Evolutionary conservation across 106 monocot genomes (phyloP).

Genomic region (Gastrodia elata): DNA sequence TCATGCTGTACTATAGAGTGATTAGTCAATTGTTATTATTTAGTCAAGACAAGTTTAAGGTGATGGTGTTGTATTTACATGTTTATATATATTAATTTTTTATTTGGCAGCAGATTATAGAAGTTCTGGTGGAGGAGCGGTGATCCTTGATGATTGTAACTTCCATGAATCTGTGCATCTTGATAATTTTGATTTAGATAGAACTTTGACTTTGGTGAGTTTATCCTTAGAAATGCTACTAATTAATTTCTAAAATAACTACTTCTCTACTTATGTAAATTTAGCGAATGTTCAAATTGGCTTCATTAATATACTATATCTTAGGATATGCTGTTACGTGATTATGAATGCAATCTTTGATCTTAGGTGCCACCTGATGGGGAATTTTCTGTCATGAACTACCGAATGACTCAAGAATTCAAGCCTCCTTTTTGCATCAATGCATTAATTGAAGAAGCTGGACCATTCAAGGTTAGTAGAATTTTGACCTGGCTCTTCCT

Average conservation of each 20-base stretch:
- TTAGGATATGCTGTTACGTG: neutral
- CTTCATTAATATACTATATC: neutral
- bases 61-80: neutral
- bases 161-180: slow-evolving; percentile 96
- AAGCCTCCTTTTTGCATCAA: slow-evolving; percentile 93
- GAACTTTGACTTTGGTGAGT: slow-evolving; percentile 76
- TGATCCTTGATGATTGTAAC: slow-evolving; percentile 95
- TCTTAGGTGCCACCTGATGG: slow-evolving; percentile 86
- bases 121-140: slow-evolving; percentile 77
- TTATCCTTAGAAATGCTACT: neutral
- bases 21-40: neutral
- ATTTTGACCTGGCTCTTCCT: neutral
- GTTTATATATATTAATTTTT: neutral
- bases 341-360: slow-evolving; percentile 4
- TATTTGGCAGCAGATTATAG: slow-evolving; percentile 45
- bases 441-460: slow-evolving; percentile 95
- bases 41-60: neutral
- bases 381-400: slow-evolving; percentile 98
- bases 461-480: slow-evolving; percentile 43
- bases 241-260: neutral
- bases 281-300: neutral
- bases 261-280: neutral
- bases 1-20: neutral
- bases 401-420: slow-evolving; percentile 94
- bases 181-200: slow-evolving; percentile 84